Conservation (phyloP, 805 yeast genomes). For the Cephaloascus fragrans region DNA sequence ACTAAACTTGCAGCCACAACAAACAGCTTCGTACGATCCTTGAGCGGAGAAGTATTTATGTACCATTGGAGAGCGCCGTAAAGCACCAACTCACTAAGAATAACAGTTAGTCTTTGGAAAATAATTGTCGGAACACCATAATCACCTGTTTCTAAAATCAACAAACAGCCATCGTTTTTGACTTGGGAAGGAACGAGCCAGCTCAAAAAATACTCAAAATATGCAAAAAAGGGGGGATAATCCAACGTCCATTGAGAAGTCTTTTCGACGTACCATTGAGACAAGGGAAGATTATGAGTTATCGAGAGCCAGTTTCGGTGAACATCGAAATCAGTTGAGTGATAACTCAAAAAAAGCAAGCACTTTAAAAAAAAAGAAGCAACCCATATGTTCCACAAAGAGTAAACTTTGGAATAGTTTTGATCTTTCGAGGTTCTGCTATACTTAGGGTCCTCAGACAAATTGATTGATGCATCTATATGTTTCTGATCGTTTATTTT, state of each 20-base stretch:
- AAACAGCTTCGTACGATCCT: slow-evolving; percentile 40
- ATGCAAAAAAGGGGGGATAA: slow-evolving; percentile 97
- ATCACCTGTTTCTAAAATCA: slow-evolving; percentile 50
- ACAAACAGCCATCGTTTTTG: slow-evolving; percentile 67
- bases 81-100: slow-evolving; percentile 63
- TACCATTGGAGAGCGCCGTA: slow-evolving; percentile 66
- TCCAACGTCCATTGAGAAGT: slow-evolving; percentile 90
- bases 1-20: slow-evolving; percentile 77
- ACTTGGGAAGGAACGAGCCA: slow-evolving; percentile 60
- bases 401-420: neutral
- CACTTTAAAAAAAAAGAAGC: neutral
- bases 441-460: too few species aligned
- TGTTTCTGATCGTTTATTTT: too few species aligned
- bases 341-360: slow-evolving; percentile 72
- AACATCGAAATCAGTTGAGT: slow-evolving; percentile 94
- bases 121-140: slow-evolving; percentile 74
- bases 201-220: slow-evolving; percentile 78
- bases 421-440: neutral
- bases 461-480: too few species aligned
- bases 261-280: slow-evolving; percentile 74
- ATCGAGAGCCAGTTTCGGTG: slow-evolving; percentile 97
- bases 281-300: slow-evolving; percentile 64
- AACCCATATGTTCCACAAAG: neutral
- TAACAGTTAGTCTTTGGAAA: slow-evolving; percentile 77
- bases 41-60: slow-evolving; percentile 37